Percentiles rank a stretch among this genome's conserved stretches.
Evolutionary conservation across 23 red algal genomes (phyloP).

Genomic region (Gracilaria gracilis): DNA sequence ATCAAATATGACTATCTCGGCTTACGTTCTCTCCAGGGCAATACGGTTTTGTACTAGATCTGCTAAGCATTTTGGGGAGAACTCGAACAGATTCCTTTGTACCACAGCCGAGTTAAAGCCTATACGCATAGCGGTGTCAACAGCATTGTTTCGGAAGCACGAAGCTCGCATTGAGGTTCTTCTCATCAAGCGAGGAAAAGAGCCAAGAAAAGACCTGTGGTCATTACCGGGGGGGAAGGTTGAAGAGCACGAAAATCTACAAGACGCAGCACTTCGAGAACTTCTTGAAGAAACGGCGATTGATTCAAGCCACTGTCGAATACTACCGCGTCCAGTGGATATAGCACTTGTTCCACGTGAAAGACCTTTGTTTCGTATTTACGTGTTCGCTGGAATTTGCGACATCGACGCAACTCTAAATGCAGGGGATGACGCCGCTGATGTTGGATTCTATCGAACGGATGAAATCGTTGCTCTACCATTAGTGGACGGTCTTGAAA

Average conservation of each 20-base stretch:
- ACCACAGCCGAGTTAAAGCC: conserved; percentile 81
- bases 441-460: conserved; percentile 47
- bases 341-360: conserved; percentile 10
- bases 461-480: conserved; percentile 12
- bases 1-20: too few relatives aligned
- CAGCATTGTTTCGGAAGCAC: conserved; percentile 43
- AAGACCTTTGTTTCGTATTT: conserved; percentile 23
- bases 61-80: background rate
- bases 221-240: conserved; percentile 53
- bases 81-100: background rate
- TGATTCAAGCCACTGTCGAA: background rate
- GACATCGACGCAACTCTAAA: background rate
- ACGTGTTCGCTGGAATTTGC: conserved; percentile 51
- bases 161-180: conserved; percentile 8
- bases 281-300: conserved; percentile 61
- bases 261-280: conserved; percentile 44
- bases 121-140: conserved; percentile 73
- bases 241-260: conserved; percentile 20
- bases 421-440: conserved; percentile 46
- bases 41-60: background rate
- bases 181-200: conserved; percentile 55
- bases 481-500: conserved; percentile 19
- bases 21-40: background rate
- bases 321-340: conserved; percentile 41
- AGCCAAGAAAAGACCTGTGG: conserved; percentile 50